These are phyloP conservation scores for Aspergillus homomorphus DNA, from an alignment of 495 filamentous ascomycete genomes.

Conservation along the genomic window DNA sequence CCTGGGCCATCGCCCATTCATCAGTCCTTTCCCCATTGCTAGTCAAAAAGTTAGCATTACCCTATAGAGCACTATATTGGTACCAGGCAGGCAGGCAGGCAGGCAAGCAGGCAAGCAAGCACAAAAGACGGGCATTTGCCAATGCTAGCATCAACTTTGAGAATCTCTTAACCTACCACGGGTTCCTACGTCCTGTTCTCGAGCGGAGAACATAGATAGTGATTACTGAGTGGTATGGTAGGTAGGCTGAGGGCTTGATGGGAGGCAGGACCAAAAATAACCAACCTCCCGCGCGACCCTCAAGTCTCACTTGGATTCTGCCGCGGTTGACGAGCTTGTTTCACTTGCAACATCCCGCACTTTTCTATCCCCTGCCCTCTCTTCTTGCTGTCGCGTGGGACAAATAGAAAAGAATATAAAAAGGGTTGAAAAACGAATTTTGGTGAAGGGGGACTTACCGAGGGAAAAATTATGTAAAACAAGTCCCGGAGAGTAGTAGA, in stretches of 20 bases:
- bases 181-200: not conserved
- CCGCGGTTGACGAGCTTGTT: not conserved
- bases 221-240: not conserved
- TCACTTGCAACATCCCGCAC: not conserved
- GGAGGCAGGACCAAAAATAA: not conserved
- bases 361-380: not conserved
- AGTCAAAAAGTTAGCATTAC: not conserved
- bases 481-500: not conserved
- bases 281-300: not conserved
- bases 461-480: not conserved
- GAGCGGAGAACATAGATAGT: not conserved
- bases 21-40: not conserved
- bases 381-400: not conserved
- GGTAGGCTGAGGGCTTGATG: too few relatives aligned
- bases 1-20: not conserved
- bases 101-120: too few relatives aligned
- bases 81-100: too few relatives aligned
- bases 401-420: not conserved
- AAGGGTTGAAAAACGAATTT: not conserved
- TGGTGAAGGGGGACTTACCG: not conserved
- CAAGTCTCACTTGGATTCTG: not conserved
- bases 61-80: not conserved
- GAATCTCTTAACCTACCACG: not conserved
- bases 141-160: too few relatives aligned
- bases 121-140: too few relatives aligned